Conservation (phyloP, 1,284 basidiomycete genomes). For the Cerioporus squamosus region DNA sequence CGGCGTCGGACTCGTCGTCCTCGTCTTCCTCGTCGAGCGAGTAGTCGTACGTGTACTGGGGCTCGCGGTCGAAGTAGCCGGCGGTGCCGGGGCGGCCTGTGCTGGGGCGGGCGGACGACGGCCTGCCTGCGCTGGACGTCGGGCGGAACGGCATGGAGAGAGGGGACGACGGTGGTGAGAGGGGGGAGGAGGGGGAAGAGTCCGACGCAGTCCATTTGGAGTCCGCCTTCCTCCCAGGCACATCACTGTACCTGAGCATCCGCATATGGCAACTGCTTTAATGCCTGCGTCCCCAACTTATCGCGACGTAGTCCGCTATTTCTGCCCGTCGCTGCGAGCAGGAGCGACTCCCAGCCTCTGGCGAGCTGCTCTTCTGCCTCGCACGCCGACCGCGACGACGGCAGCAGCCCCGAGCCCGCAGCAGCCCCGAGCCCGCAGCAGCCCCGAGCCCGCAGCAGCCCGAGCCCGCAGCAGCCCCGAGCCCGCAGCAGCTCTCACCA, state of each 20-base stretch:
- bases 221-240: constrained; percentile 25
- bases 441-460: too few relatives aligned
- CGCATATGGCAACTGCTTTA: constrained; percentile 16
- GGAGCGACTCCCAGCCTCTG: too few relatives aligned
- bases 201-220: constrained; percentile 19
- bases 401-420: too few relatives aligned
- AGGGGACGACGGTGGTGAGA: constrained; percentile 20
- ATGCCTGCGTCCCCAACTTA: constrained; percentile 9
- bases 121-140: constrained; percentile 30
- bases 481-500: not conserved
- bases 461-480: constrained; percentile 16
- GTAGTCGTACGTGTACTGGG: constrained; percentile 41
- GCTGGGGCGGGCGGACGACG: constrained; percentile 26
- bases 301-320: constrained; percentile 2
- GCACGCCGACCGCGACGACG: too few relatives aligned
- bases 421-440: constrained; percentile 29
- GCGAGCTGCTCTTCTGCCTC: too few relatives aligned
- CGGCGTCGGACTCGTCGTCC: constrained; percentile 73
- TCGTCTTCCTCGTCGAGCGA: constrained; percentile 51
- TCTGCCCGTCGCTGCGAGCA: constrained; percentile 5
- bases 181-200: constrained; percentile 13
- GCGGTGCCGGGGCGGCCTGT: constrained; percentile 22
- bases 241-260: constrained; percentile 27
- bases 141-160: constrained; percentile 32
- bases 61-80: constrained; percentile 36